Base-by-base conservation (phyloP, 345 rosid genomes). In the Citrus sinensis region DNA sequence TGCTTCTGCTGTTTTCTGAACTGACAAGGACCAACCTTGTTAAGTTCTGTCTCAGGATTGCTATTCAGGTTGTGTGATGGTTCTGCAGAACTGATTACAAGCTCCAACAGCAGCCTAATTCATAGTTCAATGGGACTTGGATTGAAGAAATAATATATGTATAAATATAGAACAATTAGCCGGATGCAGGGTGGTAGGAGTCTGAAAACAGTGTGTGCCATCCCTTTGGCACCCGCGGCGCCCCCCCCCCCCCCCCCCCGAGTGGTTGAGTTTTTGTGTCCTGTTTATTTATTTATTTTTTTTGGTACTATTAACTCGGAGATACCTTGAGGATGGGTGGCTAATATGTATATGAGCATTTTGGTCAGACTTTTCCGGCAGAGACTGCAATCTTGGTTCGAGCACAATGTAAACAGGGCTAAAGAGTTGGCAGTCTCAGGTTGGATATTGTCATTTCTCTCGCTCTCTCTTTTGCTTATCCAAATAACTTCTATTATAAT, bases 341-440 rank as follows among this genome's bases (percentile, higher is more conserved):
- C 78, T 1, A 24, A 35, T 34, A 67, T 34, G 71, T 62, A 49
- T 70, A 58, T 46, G 74, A 73, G 79, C 77, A 19, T 46, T 69
- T 25, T 64, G 40, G 64, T 66, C 70, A 9, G 24, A 70, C 10
- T 49, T 80, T 62, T 70, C 25, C 13, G 6, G 46, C 63, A 60
- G 62, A 30, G 35, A 55, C 80, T 66, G 63, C 69, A 34, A 35
- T 49, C 55, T 76, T 46, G 70, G 80, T 71, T 78, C 14, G 39
- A 66, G 49, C 80, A 46, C n/a, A 13, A 13, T n/a, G 64, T n/a
- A 22, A 30, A 39, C 66, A 71, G 62, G 34, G 67, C 49, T 40
- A 56, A 27, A 39, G 37, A 27, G 62, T 42, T 32, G 69, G 79
- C 77, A 55, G 74, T 81, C 79, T 71, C 84, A 84, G 91, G 89